Evolutionary conservation across 306 rosid genomes (phyloP).

Genomic region (Vigna radiata): DNA sequence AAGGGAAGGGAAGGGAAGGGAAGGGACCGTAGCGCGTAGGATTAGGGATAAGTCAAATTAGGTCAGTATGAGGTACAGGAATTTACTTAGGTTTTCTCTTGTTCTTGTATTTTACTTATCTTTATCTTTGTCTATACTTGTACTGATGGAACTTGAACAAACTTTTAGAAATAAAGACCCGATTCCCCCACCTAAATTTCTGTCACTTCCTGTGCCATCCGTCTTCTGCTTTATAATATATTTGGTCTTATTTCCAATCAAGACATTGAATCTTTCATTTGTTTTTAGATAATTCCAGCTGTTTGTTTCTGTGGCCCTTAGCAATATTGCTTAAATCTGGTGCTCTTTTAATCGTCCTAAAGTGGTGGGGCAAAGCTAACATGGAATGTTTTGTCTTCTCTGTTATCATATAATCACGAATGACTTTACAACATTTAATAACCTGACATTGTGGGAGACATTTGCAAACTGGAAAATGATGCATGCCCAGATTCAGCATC

Average conservation of each 20-base stretch:
- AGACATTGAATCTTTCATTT: constrained; percentile 50
- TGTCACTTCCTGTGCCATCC: constrained; percentile 49
- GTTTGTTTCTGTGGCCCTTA: constrained; percentile 44
- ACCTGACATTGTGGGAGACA: constrained; percentile 12
- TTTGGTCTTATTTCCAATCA: constrained; percentile 40
- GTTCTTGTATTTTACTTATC: constrained; percentile 67
- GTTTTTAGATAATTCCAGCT: constrained; percentile 47
- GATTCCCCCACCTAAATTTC: constrained; percentile 46
- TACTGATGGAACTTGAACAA: constrained; percentile 73
- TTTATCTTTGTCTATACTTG: constrained; percentile 80
- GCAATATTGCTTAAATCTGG: constrained; percentile 36
- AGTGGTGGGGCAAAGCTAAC: constrained; percentile 56
- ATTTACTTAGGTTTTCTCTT: constrained; percentile 55
- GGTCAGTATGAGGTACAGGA: constrained; percentile 81
- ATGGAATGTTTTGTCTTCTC: constrained; percentile 51
- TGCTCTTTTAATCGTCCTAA: constrained; percentile 47
- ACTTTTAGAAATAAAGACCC: constrained; percentile 73
- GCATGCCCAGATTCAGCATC: background rate
- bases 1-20: constrained; percentile 51
- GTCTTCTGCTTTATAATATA: constrained; percentile 30
- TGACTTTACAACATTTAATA: constrained; percentile 20
- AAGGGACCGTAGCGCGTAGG: constrained; percentile 55
- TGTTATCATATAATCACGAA: constrained; percentile 36
- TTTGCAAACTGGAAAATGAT: constrained; percentile 25
- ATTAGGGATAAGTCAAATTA: constrained; percentile 58